Evolutionary conservation across 202 grass and related monocot genomes (phyloP), one percentile per base, ranked within the genome.

Genomic region (Schoenoplectus triqueter): DNA sequence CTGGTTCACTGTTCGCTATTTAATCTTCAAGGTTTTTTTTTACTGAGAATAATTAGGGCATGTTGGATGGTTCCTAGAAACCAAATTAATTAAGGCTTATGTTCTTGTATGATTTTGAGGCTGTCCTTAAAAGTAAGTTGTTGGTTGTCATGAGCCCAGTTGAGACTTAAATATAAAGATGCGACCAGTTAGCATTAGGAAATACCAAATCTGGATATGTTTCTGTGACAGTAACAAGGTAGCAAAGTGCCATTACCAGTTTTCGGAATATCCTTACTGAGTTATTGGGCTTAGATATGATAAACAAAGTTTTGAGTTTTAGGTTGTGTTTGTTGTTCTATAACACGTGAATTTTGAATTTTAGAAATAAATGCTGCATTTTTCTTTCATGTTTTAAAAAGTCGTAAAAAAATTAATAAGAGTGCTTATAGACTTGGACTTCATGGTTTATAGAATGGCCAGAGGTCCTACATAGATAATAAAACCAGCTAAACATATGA

Each of bases 1-100:
- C 78, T 98, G 95, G 95, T 98, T 98, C 85, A 84, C 18, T 1
- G 39, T 71, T 5, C 88, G 84, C 71, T 90, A 94, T 83, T 88
- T 98, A 3, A 84, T 95, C 73, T 98, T 92, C 60, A 98, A 98
- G 95, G 93, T 95, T 82, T 59, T 71, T 61, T 54, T 19, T 82
- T 18, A 61, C 60, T 11, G 42, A 79, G 17, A 17, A 78, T 60
- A 17, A 17, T 78, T 42, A 20, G 46, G 63, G 57, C 9, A 62
- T 55, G 62, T 56, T 77, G 1, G 18, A 56, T 57, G 40, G 18
- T 78, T 15, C 7, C 1, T 1, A 31, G 48, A 14, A 20, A 56
- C 9, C 6, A 7, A 48, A 71, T 47, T 76, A 7, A 39, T 14
- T 76, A 39, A 55, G 50, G 19, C 21, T 79, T 79, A 39, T 4